A percentile compares a stretch with the other conserved stretches of the same genome.
Evolutionary conservation across 1,139 yeast species (phyloP).

Genomic region (Pichia sp.): DNA sequence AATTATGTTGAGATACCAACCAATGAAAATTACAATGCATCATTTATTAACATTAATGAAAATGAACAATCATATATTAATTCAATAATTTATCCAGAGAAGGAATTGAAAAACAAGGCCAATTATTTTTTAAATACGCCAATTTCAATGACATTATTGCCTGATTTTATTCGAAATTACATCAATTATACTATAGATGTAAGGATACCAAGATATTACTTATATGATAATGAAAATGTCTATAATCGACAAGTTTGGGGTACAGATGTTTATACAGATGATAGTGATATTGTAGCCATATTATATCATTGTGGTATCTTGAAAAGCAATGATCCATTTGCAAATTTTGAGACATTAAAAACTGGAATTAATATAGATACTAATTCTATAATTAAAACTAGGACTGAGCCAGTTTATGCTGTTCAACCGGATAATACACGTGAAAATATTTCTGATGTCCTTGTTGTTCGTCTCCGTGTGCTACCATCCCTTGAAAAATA

Average conservation of each 20-base stretch:
- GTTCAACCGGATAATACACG: slow-evolving; percentile 6
- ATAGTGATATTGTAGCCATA: slow-evolving; percentile 73
- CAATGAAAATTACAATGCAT: slow-evolving; percentile 15
- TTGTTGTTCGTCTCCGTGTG: slow-evolving; percentile 62
- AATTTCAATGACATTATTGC: slow-evolving; percentile 34
- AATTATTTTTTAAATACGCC: slow-evolving; percentile 25
- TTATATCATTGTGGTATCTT: slow-evolving; percentile 71
- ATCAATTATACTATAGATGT: slow-evolving; percentile 59
- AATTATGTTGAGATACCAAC: slow-evolving; percentile 38
- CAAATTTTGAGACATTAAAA: background rate
- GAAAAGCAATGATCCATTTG: slow-evolving; percentile 22
- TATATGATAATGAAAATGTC: slow-evolving; percentile 34
- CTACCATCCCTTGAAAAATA: slow-evolving; percentile 64
- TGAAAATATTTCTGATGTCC: slow-evolving; percentile 37
- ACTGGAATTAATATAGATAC: too few species aligned
- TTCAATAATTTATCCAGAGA: slow-evolving; percentile 27
- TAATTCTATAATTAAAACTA: too few species aligned
- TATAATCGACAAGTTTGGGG: slow-evolving; percentile 76
- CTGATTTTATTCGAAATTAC: slow-evolving; percentile 42
- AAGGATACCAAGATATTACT: slow-evolving; percentile 47
- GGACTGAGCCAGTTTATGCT: background rate
- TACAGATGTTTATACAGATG: slow-evolving; percentile 86
- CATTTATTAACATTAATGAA: slow-evolving; percentile 25
- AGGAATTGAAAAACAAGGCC: background rate
- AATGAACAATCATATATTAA: slow-evolving; percentile 31